Percentiles rank a stretch among this genome's conserved stretches.
Evolutionary conservation across 208 protist genomes (phyloP).

Genomic region (Trypanosoma boissoni): DNA sequence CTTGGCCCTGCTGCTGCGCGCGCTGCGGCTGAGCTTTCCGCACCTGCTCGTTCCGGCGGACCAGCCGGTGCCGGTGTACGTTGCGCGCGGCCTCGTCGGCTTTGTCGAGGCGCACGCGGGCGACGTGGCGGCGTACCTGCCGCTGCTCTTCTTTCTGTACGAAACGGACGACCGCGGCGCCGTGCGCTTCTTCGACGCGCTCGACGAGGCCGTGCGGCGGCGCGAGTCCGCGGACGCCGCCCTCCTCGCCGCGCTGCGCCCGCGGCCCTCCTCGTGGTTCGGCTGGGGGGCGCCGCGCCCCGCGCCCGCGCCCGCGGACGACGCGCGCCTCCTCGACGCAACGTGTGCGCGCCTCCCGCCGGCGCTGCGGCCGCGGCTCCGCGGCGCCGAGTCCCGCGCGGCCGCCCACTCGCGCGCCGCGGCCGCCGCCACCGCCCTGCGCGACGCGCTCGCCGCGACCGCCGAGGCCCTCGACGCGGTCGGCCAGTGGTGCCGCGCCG

Average conservation of each 20-base stretch:
- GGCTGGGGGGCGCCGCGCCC: conserved; percentile 21
- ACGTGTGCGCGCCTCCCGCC: conserved; percentile 19
- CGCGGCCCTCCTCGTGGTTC: conserved; percentile 39
- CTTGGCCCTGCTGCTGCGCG: conserved; percentile 25
- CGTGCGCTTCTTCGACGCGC: conserved; percentile 22
- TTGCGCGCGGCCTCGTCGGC: conserved; percentile 18
- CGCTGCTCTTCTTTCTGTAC: conserved; percentile 43
- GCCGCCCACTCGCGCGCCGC: conserved; percentile 5
- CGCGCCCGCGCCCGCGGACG: conserved; percentile 7
- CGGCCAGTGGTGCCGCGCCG: background rate
- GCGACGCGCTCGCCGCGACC: conserved; percentile 16
- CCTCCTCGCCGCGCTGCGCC: conserved; percentile 22
- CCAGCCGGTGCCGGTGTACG: conserved; percentile 3
- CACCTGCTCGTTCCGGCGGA: conserved; percentile 34
- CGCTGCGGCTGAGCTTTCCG: conserved; percentile 40
- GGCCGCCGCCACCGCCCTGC: conserved; percentile 3
- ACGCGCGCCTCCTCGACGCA: conserved; percentile 23
- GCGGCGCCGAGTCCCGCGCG: conserved; percentile 14
- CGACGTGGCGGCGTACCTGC: conserved; percentile 29
- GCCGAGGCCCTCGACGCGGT: conserved; percentile 16
- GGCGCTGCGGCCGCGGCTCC: conserved; percentile 16
- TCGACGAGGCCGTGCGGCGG: conserved; percentile 29
- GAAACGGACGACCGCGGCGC: conserved; percentile 29
- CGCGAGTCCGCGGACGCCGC: conserved; percentile 20
- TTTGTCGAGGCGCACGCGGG: conserved; percentile 27